Evolutionary conservation across 2,329 filamentous ascomycete genomes (phyloP).

Genomic region (Chaetomiaceae sp.): DNA sequence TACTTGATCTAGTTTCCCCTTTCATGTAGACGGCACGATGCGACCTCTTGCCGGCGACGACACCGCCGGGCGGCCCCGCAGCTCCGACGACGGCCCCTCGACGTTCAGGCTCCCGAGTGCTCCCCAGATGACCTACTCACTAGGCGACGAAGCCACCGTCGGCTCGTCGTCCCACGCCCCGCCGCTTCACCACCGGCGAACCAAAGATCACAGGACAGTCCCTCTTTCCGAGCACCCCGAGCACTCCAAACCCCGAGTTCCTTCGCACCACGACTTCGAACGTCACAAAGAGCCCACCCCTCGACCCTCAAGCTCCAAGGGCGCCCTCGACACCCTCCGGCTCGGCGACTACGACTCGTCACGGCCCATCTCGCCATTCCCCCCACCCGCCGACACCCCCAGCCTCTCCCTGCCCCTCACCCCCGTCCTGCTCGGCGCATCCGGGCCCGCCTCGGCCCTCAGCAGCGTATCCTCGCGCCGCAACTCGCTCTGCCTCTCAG

Average conservation of each 20-base stretch:
- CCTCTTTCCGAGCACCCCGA: not conserved
- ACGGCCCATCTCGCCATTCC: constrained; percentile 24
- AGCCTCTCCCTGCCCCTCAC: constrained; percentile 43
- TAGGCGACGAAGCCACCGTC: constrained; percentile 48
- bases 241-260: constrained; percentile 8
- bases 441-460: constrained; percentile 38
- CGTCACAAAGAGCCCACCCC: constrained; percentile 5
- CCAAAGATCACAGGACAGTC: constrained; percentile 16
- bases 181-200: constrained; percentile 25
- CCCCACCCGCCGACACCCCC: constrained; percentile 18
- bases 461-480: constrained; percentile 50
- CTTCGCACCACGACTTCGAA: constrained; percentile 13
- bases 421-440: constrained; percentile 40
- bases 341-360: constrained; percentile 5
- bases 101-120: constrained; percentile 31
- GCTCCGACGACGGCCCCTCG: constrained; percentile 34
- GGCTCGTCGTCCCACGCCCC: constrained; percentile 29
- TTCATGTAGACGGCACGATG: constrained; percentile 22
- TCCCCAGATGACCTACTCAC: constrained; percentile 49
- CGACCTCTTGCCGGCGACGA: constrained; percentile 37
- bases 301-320: constrained; percentile 12
- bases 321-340: constrained; percentile 1
- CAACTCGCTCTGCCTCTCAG: constrained; percentile 46
- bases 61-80: constrained; percentile 38
- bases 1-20: not conserved